These are phyloP conservation scores for Colletotrichum navitas DNA, from an alignment of 2,329 filamentous ascomycete genomes.

Conservation along the genomic window DNA sequence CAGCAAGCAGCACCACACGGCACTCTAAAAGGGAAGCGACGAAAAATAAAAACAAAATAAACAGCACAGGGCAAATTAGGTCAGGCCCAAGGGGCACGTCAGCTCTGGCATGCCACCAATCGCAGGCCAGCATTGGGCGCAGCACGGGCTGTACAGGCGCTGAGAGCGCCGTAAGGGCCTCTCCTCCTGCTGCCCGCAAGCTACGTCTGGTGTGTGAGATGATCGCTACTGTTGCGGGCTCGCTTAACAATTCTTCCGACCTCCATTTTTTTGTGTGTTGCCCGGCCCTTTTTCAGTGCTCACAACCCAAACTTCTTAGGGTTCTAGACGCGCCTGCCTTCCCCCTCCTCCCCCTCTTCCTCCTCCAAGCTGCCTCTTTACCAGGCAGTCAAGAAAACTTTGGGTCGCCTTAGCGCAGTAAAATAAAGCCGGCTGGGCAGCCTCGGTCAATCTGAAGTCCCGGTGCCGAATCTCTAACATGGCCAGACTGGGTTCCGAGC, in stretches of 20 bases:
- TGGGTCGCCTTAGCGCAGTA: background rate
- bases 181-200: background rate
- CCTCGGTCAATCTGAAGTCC: conserved; percentile 36
- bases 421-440: background rate
- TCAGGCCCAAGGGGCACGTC: conserved; percentile 33
- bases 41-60: background rate
- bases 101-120: conserved; percentile 23
- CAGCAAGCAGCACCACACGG: conserved; percentile 18
- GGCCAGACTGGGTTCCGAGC: background rate
- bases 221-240: conserved; percentile 25
- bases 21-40: conserved; percentile 12
- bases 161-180: background rate
- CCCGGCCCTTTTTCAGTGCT: conserved; percentile 14
- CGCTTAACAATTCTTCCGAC: conserved; percentile 39
- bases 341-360: conserved; percentile 11
- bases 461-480: conserved; percentile 16
- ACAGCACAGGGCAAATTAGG: conserved; percentile 39
- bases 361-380: background rate
- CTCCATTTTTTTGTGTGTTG: conserved; percentile 38
- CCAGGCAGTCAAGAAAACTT: background rate
- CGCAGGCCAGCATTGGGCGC: background rate
- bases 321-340: conserved; percentile 34
- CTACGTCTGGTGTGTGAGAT: conserved; percentile 23
- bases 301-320: conserved; percentile 27
- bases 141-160: conserved; percentile 13